phyloP scores from a whole-genome alignment of 371 early-diverging fungal genomes.

The Sporodiniella umbellata region DNA sequence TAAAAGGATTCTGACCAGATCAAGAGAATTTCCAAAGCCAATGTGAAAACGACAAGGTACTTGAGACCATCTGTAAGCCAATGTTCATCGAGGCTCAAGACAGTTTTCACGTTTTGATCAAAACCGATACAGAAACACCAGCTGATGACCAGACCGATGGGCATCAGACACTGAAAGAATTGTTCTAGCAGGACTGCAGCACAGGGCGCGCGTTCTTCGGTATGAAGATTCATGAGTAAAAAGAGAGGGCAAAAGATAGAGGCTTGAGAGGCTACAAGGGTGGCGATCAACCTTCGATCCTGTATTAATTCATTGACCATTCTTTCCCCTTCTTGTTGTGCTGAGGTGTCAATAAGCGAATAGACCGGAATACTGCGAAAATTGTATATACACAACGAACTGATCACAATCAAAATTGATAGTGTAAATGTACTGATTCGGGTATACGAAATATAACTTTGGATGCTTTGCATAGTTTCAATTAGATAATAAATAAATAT shows the following conservation, averaged over 20 bases:
- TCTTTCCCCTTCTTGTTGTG: background rate
- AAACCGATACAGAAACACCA: constrained; percentile 41
- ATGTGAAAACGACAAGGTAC: constrained; percentile 1
- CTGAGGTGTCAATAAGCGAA: background rate
- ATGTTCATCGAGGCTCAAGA: background rate
- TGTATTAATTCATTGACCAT: constrained; percentile 16
- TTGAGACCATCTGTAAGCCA: background rate
- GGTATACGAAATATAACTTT: background rate
- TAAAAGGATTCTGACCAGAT: background rate
- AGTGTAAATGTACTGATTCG: background rate
- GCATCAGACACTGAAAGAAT: constrained; percentile 36
- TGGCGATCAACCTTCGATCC: constrained; percentile 24
- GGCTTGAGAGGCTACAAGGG: constrained; percentile 28
- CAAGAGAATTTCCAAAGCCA: constrained; percentile 4
- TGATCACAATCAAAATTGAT: background rate
- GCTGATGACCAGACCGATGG: constrained; percentile 39
- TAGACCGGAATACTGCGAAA: background rate
- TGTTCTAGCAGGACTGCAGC: constrained; percentile 3
- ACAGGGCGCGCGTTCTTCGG: background rate
- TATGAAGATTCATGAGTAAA: constrained; percentile 2
- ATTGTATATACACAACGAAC: background rate
- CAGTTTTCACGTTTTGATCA: constrained; percentile 15
- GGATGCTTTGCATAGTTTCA: background rate
- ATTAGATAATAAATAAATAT: background rate
- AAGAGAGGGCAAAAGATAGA: constrained; percentile 29